Percentiles rank a stretch among this genome's conserved stretches.
These are phyloP conservation scores for Xylaria intraflava DNA, from an alignment of 495 filamentous ascomycete species.

Conservation along the genomic window DNA sequence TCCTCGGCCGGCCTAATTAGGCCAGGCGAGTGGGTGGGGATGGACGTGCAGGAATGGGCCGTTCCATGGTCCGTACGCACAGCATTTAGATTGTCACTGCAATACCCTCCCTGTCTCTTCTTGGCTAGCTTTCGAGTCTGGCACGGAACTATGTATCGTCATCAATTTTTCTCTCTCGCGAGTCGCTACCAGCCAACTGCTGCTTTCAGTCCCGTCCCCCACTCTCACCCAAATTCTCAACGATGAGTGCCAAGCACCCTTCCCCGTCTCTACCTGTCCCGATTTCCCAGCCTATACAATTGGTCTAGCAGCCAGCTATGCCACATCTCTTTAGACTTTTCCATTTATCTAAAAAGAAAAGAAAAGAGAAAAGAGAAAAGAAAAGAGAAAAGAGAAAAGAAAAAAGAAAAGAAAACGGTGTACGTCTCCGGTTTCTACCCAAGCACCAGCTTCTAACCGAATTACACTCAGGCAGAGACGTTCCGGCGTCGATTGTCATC, in stretches of 20 bases:
- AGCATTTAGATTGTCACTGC: background rate
- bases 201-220: background rate
- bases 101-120: background rate
- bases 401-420: too few relatives aligned
- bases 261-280: background rate
- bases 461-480: background rate
- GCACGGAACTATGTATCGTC: background rate
- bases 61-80: conserved; percentile 3
- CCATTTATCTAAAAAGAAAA: too few relatives aligned
- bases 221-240: conserved; percentile 1
- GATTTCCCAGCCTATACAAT: conserved; percentile 8
- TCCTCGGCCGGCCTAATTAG: too few relatives aligned
- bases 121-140: background rate
- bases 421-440: conserved; percentile 6
- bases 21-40: too few relatives aligned
- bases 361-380: too few relatives aligned
- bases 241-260: background rate
- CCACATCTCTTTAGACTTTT: background rate
- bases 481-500: background rate
- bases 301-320: background rate
- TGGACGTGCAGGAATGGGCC: conserved; percentile 1
- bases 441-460: background rate
- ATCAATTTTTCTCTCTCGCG: conserved; percentile 1
- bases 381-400: too few relatives aligned
- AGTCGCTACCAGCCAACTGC: conserved; percentile 5